Conservation (phyloP, 1,284 basidiomycete species). For the Cystobasidiaceae sp. region DNA sequence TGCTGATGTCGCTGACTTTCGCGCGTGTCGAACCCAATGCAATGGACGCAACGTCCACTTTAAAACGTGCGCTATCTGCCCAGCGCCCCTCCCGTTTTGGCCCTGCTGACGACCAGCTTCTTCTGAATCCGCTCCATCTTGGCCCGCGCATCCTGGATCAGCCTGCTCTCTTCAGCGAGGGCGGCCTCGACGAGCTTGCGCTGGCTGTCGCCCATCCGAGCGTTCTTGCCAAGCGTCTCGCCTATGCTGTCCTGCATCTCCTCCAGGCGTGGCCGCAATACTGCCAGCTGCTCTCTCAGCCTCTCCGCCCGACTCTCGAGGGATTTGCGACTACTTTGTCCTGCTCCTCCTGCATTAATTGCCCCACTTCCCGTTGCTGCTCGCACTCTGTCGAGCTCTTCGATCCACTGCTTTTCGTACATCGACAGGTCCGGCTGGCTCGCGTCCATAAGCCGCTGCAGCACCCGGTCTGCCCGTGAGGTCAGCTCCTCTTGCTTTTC, state of each 20-base stretch:
- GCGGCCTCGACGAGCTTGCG: constrained; percentile 31
- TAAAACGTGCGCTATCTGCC: too few relatives aligned
- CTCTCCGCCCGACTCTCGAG: constrained; percentile 32
- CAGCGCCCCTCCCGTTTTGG: not conserved
- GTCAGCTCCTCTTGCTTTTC: constrained; percentile 62
- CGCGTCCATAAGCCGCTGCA: constrained; percentile 70
- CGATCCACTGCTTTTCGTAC: constrained; percentile 86
- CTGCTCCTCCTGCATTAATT: too few relatives aligned
- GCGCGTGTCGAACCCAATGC: too few relatives aligned
- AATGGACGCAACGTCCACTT: too few relatives aligned
- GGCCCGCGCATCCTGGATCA: constrained; percentile 33
- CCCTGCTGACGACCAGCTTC: not conserved
- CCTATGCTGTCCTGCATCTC: constrained; percentile 28
- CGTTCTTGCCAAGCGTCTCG: not conserved
- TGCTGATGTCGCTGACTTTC: too few relatives aligned
- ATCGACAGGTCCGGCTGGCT: constrained; percentile 77
- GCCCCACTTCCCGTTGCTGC: constrained; percentile 54
- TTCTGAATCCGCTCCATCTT: constrained; percentile 35
- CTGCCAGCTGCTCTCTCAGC: constrained; percentile 37
- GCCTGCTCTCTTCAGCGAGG: constrained; percentile 36
- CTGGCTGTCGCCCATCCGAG: constrained; percentile 35
- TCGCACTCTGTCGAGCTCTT: constrained; percentile 78
- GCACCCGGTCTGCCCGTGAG: constrained; percentile 62
- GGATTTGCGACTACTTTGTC: constrained; percentile 31
- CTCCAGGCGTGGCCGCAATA: constrained; percentile 37